phyloP scores from a whole-genome alignment of 2,329 filamentous ascomycete genomes.

The Stachybotrys chlorohalonatus region DNA sequence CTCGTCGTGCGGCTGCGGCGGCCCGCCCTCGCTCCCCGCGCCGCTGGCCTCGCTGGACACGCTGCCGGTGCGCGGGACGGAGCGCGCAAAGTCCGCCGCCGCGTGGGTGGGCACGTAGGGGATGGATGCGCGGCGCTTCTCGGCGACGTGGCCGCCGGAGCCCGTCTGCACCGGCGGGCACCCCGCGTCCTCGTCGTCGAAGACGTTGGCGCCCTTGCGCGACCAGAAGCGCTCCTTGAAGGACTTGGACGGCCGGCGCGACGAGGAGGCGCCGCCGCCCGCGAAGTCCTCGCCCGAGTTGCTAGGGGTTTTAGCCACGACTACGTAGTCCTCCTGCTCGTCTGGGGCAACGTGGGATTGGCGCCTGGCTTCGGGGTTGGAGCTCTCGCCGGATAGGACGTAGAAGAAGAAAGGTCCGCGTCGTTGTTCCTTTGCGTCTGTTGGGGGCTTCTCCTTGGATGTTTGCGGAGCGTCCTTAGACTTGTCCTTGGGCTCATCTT shows the following conservation, averaged over 20 bases:
- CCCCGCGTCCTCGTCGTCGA: not conserved
- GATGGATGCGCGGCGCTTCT: not conserved
- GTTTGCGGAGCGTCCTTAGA: not conserved
- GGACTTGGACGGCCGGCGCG: not conserved
- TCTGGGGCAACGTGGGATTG: not conserved
- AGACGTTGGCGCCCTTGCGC: not conserved
- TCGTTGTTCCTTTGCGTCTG: not conserved
- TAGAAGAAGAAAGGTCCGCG: not conserved
- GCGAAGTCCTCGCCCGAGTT: not conserved
- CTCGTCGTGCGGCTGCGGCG: not conserved
- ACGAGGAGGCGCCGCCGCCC: not conserved
- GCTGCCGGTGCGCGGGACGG: not conserved
- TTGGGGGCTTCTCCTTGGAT: not conserved
- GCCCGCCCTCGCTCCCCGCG: not conserved
- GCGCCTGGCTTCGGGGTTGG: not conserved
- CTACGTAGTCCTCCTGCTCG: not conserved
- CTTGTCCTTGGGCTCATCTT: not conserved
- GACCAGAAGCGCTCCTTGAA: slow-evolving; percentile 1
- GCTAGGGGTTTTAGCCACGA: not conserved
- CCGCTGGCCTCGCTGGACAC: not conserved
- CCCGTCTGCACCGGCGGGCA: not conserved
- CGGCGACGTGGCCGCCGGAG: not conserved
- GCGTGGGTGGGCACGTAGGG: not conserved
- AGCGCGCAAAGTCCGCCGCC: not conserved
- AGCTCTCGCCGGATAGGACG: not conserved